phyloP scores from a whole-genome alignment of 352 stramenopile genomes.

The Aphanomyces stellatus region DNA sequence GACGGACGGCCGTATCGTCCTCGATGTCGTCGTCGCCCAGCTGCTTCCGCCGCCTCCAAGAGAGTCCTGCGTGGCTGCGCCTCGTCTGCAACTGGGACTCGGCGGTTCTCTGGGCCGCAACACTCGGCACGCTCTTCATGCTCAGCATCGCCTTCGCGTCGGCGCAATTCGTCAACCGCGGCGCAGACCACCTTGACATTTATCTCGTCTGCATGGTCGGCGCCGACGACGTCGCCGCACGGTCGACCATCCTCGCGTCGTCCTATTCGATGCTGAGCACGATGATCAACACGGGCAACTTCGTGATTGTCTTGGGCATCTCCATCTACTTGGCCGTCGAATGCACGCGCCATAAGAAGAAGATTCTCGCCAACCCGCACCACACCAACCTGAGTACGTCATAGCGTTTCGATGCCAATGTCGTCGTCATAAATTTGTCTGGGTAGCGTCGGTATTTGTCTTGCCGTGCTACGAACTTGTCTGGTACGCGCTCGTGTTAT shows the following conservation, averaged over 20 bases:
- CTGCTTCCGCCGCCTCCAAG: too few species aligned
- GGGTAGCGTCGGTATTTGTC: constrained; percentile 79
- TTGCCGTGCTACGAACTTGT: constrained; percentile 80
- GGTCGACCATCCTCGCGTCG: constrained; percentile 1
- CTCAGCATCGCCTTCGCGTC: neutral
- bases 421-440: too few species aligned
- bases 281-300: constrained; percentile 52
- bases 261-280: constrained; percentile 43
- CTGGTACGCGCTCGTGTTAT: constrained; percentile 66
- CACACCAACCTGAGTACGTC: constrained; percentile 66
- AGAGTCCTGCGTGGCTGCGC: too few species aligned
- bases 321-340: constrained; percentile 57
- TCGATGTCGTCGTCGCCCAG: too few species aligned
- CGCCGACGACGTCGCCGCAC: neutral
- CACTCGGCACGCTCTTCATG: neutral
- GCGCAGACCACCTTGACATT: neutral
- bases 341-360: constrained; percentile 68
- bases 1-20: too few species aligned
- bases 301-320: constrained; percentile 55
- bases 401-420: too few species aligned
- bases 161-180: too few species aligned
- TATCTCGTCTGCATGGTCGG: constrained; percentile 2
- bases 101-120: neutral
- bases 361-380: constrained; percentile 55
- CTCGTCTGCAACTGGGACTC: neutral